Evolutionary conservation across 768 basidiomycete species (phyloP).

Genomic region (Lentinula raphanica): DNA sequence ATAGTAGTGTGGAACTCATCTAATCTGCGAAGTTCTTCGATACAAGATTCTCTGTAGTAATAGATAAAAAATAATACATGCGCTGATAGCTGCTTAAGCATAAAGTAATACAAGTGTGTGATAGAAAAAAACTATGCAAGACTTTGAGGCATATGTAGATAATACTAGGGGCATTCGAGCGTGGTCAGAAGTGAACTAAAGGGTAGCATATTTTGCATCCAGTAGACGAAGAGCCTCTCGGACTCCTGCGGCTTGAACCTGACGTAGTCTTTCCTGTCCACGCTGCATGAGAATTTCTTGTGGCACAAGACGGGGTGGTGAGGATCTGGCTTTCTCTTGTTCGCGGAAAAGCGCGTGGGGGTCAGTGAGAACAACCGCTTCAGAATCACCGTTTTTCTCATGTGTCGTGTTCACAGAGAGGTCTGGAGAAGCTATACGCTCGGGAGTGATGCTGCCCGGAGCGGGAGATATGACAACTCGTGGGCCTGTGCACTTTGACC

Average conservation of each 20-base stretch:
- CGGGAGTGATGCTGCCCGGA: constrained; percentile 43
- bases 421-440: constrained; percentile 35
- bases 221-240: constrained; percentile 70
- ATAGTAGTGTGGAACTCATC: constrained; percentile 10
- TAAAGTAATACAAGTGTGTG: neutral
- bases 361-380: constrained; percentile 44
- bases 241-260: constrained; percentile 71
- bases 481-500: constrained; percentile 73
- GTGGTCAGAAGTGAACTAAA: constrained; percentile 9
- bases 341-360: constrained; percentile 50
- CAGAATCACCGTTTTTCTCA: constrained; percentile 17
- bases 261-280: constrained; percentile 53
- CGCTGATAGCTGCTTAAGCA: neutral
- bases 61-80: constrained; percentile 2
- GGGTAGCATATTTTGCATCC: constrained; percentile 47
- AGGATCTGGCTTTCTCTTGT: constrained; percentile 31
- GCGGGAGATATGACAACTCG: constrained; percentile 53
- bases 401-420: constrained; percentile 12
- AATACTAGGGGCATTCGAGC: neutral
- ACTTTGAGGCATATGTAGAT: neutral
- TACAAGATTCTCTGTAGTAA: neutral
- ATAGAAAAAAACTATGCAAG: neutral
- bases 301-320: constrained; percentile 51
- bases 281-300: constrained; percentile 60
- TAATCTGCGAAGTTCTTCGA: neutral